These are phyloP conservation scores for Penicillium olsonii DNA, from an alignment of 2,329 filamentous ascomycete genomes.

Conservation along the genomic window DNA sequence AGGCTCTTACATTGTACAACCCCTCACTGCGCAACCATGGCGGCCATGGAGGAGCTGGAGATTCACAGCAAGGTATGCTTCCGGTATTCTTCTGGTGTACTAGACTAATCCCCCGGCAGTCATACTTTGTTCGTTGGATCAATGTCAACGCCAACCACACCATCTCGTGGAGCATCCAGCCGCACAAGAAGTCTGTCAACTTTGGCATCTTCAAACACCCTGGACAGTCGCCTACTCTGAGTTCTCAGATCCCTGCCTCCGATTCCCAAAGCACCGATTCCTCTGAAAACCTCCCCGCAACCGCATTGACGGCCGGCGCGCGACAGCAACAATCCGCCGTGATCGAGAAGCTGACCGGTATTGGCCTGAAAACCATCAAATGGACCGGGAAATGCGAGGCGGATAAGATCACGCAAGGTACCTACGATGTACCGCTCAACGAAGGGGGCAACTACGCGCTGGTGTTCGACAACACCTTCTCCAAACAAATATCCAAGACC, in stretches of 20 bases:
- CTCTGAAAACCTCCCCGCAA: slow-evolving; percentile 36
- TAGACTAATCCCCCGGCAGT: slow-evolving; percentile 50
- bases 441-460: slow-evolving; percentile 93
- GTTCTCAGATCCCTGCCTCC: slow-evolving; percentile 45
- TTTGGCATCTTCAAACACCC: slow-evolving; percentile 98
- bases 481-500: slow-evolving; percentile 90
- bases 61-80: slow-evolving; percentile 86
- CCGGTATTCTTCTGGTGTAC: slow-evolving; percentile 7
- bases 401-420: slow-evolving; percentile 90
- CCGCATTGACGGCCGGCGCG: slow-evolving; percentile 40
- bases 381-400: slow-evolving; percentile 97
- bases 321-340: slow-evolving; percentile 71
- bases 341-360: slow-evolving; percentile 63
- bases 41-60: slow-evolving; percentile 93
- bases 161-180: slow-evolving; percentile 96
- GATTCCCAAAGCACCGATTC: slow-evolving; percentile 44
- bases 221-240: slow-evolving; percentile 62
- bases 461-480: slow-evolving; percentile 98
- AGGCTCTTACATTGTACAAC: slow-evolving; percentile 2
- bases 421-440: slow-evolving; percentile 71
- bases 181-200: slow-evolving; percentile 97
- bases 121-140: slow-evolving; percentile 97
- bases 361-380: slow-evolving; percentile 63
- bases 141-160: slow-evolving; percentile 87
- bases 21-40: slow-evolving; percentile 59